Percentiles rank a stretch among this genome's conserved stretches.
These are phyloP conservation scores for Phytopythium mirpurense DNA, from an alignment of 352 stramenopile genomes.

Conservation along the genomic window DNA sequence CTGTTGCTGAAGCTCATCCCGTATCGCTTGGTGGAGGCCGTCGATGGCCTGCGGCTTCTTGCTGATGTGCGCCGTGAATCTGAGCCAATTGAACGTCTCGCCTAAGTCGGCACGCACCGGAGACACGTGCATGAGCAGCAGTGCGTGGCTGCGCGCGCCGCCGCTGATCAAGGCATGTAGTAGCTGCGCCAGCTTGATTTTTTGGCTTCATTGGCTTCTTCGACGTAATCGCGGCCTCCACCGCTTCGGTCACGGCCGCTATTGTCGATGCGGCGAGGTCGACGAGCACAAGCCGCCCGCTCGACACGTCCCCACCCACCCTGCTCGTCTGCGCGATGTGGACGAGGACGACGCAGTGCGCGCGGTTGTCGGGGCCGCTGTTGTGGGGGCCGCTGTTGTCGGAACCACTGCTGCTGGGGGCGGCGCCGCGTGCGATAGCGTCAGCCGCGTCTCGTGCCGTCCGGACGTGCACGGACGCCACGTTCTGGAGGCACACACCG, in stretches of 20 bases:
- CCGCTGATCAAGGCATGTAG: slow-evolving; percentile 66
- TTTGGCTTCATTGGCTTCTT: slow-evolving; percentile 77
- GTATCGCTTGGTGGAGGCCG: neutral
- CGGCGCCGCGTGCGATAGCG: slow-evolving; percentile 28
- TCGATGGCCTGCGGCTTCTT: slow-evolving; percentile 18
- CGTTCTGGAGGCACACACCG: slow-evolving; percentile 69
- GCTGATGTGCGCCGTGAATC: slow-evolving; percentile 62
- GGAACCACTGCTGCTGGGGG: slow-evolving; percentile 8
- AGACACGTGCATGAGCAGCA: slow-evolving; percentile 68
- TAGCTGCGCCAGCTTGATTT: slow-evolving; percentile 83
- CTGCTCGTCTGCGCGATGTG: slow-evolving; percentile 48
- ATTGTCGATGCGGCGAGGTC: slow-evolving; percentile 85
- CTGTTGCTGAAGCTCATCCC: slow-evolving; percentile 13
- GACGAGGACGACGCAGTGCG: slow-evolving; percentile 57
- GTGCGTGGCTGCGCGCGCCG: slow-evolving; percentile 27
- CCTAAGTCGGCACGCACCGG: slow-evolving; percentile 37
- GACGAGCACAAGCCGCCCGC: slow-evolving; percentile 54
- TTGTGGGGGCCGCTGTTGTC: no score
- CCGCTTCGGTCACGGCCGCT: slow-evolving; percentile 61
- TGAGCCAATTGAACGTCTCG: slow-evolving; percentile 75
- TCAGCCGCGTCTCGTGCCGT: slow-evolving; percentile 30
- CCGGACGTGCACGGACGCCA: slow-evolving; percentile 30
- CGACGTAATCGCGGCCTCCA: slow-evolving; percentile 56
- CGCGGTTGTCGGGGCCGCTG: slow-evolving; percentile 46
- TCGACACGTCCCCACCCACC: slow-evolving; percentile 27